A percentile compares a stretch with the other conserved stretches of the same genome.
phyloP scores from a whole-genome alignment of 805 yeast species.

The Henningerozyma blattae region DNA sequence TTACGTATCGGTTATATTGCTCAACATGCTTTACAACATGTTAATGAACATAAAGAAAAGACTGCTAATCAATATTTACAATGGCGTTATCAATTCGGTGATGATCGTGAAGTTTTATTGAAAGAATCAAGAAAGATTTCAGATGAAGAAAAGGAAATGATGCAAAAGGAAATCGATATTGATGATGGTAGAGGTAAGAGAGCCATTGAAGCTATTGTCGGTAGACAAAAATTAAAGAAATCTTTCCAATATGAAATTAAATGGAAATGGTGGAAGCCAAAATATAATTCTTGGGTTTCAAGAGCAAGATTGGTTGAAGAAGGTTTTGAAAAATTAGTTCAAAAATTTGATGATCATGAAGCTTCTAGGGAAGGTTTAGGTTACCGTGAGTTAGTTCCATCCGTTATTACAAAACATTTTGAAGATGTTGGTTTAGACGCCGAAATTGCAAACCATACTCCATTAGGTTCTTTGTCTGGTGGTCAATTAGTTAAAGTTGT shows the following conservation, averaged over 20 bases:
- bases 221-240: slow-evolving; percentile 93
- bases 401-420: slow-evolving; percentile 89
- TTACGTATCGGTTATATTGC: slow-evolving; percentile 97
- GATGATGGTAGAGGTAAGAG: slow-evolving; percentile 85
- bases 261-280: slow-evolving; percentile 89
- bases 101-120: slow-evolving; percentile 89
- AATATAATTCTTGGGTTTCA: slow-evolving; percentile 87
- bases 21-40: slow-evolving; percentile 96
- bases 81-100: slow-evolving; percentile 97
- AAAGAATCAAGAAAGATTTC: slow-evolving; percentile 87
- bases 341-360: slow-evolving; percentile 97
- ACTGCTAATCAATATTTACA: slow-evolving; percentile 96
- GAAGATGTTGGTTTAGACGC: slow-evolving; percentile 97
- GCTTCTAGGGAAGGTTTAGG: slow-evolving; percentile 99
- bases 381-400: slow-evolving; percentile 86
- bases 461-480: slow-evolving; percentile 92
- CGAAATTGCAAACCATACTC: slow-evolving; percentile 97
- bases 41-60: slow-evolving; percentile 92
- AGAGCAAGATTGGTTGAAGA: slow-evolving; percentile 69
- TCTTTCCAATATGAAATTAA: slow-evolving; percentile 94
- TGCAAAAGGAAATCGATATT: slow-evolving; percentile 67
- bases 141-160: slow-evolving; percentile 55
- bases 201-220: slow-evolving; percentile 85
- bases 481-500: slow-evolving; percentile 98
- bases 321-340: slow-evolving; percentile 84